phyloP scores from a whole-genome alignment of 805 yeast species.

The Saturnispora besseyi region DNA sequence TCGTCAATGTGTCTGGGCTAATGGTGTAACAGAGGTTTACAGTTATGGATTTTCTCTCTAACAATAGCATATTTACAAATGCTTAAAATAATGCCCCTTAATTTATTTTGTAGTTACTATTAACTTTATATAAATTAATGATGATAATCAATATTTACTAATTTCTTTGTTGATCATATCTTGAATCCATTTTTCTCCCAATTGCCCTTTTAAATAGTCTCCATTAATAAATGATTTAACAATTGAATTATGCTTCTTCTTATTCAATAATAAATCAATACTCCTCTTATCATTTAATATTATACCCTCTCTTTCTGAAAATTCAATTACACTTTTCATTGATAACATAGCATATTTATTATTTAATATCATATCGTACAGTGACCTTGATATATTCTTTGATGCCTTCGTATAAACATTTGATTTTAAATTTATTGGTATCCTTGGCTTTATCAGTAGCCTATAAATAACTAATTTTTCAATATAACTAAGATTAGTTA shows the following conservation, averaged over 20 bases:
- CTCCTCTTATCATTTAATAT: slow-evolving; percentile 10
- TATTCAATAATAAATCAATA: slow-evolving; percentile 6
- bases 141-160: neutral
- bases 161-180: slow-evolving; percentile 1
- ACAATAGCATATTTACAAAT: neutral
- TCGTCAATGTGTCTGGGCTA: slow-evolving; percentile 9
- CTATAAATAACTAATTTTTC: slow-evolving; percentile 52
- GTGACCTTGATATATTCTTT: slow-evolving; percentile 48
- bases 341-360: slow-evolving; percentile 16
- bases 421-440: slow-evolving; percentile 28
- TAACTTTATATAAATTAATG: neutral
- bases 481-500: slow-evolving; percentile 17
- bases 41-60: slow-evolving; percentile 3
- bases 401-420: slow-evolving; percentile 48
- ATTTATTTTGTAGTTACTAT: neutral
- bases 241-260: slow-evolving; percentile 2
- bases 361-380: slow-evolving; percentile 33
- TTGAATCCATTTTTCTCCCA: slow-evolving; percentile 2
- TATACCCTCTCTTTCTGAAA: slow-evolving; percentile 22
- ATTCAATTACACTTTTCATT: slow-evolving; percentile 23
- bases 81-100: neutral
- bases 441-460: slow-evolving; percentile 40
- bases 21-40: slow-evolving; percentile 11
- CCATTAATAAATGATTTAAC: slow-evolving; percentile 5
- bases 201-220: neutral